Evolutionary conservation across 1,284 basidiomycete species (phyloP).

Genomic region (Inonotus hispidus): DNA sequence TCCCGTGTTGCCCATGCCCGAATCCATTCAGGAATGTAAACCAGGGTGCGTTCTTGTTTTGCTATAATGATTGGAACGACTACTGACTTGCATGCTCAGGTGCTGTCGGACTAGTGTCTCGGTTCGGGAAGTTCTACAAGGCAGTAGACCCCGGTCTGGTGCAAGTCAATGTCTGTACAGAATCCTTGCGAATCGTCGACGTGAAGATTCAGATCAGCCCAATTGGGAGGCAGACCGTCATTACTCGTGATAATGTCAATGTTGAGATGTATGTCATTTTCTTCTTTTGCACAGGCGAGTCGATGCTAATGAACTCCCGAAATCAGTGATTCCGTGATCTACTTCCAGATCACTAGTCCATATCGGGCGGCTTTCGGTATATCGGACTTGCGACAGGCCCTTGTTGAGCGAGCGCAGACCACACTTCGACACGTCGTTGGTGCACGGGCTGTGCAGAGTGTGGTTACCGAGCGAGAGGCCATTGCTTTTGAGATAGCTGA

Average conservation of each 20-base stretch:
- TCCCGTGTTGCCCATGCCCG: constrained; percentile 82
- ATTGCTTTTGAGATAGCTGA: constrained; percentile 95
- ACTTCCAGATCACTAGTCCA: constrained; percentile 83
- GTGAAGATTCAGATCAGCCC: constrained; percentile 92
- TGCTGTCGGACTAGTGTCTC: constrained; percentile 84
- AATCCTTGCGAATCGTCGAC: constrained; percentile 78
- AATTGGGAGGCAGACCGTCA: constrained; percentile 83
- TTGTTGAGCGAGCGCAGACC: constrained; percentile 92
- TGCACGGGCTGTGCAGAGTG: constrained; percentile 77
- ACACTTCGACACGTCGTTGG: constrained; percentile 94
- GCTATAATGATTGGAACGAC: background rate
- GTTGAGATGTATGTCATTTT: constrained; percentile 61
- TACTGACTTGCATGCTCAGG: constrained; percentile 36
- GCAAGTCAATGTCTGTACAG: constrained; percentile 91
- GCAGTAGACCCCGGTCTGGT: constrained; percentile 91
- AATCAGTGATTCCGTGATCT: constrained; percentile 79
- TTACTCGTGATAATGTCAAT: constrained; percentile 86
- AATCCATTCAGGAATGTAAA: constrained; percentile 77
- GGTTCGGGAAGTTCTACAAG: constrained; percentile 94
- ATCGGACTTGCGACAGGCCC: constrained; percentile 79
- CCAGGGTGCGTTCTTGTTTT: constrained; percentile 48
- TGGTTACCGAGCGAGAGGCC: constrained; percentile 91
- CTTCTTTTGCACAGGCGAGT: background rate
- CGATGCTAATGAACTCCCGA: constrained; percentile 9
- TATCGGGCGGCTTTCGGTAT: constrained; percentile 94